These are phyloP conservation scores for Diplocarpon rosae DNA, from an alignment of 2,329 filamentous ascomycete genomes.

Conservation along the genomic window DNA sequence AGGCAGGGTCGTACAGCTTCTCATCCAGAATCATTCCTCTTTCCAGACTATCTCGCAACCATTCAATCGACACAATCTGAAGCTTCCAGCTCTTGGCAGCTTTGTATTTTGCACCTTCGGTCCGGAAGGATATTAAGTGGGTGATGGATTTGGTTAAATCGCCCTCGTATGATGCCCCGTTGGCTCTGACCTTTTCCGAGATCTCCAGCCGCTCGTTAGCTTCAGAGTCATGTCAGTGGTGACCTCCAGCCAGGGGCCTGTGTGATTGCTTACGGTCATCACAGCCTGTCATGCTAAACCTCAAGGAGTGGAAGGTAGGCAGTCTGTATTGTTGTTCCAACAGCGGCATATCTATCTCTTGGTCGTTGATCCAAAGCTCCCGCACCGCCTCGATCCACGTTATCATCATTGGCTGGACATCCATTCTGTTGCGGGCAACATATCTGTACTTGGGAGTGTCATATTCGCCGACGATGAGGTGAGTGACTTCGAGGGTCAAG, in stretches of 20 bases:
- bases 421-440: conserved; percentile 78
- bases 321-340: conserved; percentile 59
- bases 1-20: conserved; percentile 64
- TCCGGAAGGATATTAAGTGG: conserved; percentile 70
- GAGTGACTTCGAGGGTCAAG: conserved; percentile 90
- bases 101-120: conserved; percentile 81
- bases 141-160: conserved; percentile 80
- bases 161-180: conserved; percentile 77
- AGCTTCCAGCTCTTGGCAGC: conserved; percentile 78
- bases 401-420: conserved; percentile 73
- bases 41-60: conserved; percentile 73
- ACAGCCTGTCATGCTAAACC: conserved; percentile 60
- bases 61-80: conserved; percentile 68
- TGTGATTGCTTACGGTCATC: conserved; percentile 43
- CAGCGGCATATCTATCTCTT: conserved; percentile 58
- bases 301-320: conserved; percentile 50
- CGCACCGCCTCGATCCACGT: conserved; percentile 77
- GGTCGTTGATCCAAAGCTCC: conserved; percentile 68
- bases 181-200: conserved; percentile 47
- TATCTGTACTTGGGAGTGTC: conserved; percentile 92
- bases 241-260: background rate
- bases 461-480: conserved; percentile 82
- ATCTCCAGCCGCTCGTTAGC: conserved; percentile 59
- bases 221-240: conserved; percentile 27
- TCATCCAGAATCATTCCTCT: conserved; percentile 90